A percentile compares a stretch with the other conserved stretches of the same genome.
Conservation (phyloP, 805 yeast species). For the Candida tibetensis region DNA sequence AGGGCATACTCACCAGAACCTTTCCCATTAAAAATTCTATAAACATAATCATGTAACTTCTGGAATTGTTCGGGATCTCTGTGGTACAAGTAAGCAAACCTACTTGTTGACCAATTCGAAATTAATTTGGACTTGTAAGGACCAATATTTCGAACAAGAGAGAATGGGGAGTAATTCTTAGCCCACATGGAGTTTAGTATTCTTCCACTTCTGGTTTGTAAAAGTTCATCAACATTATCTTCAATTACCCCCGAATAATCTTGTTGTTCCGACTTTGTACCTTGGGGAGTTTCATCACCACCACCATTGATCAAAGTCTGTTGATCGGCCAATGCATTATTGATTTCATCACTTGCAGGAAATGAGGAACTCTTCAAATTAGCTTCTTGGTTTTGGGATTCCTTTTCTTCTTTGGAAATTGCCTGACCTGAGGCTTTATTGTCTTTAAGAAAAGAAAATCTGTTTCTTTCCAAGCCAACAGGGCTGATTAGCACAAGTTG, state of each 20-base stretch:
- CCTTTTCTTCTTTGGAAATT: slow-evolving; percentile 9
- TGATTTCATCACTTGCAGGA: slow-evolving; percentile 12
- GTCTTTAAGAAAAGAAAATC: slow-evolving; percentile 21
- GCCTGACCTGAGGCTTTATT: slow-evolving; percentile 4
- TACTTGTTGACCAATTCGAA: slow-evolving; percentile 51
- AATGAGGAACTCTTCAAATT: slow-evolving; percentile 2
- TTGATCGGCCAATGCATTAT: slow-evolving; percentile 20
- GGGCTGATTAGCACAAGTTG: slow-evolving; percentile 42
- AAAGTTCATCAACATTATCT: slow-evolving; percentile 7
- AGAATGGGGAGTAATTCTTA: slow-evolving; percentile 52
- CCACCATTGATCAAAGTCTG: slow-evolving; percentile 30
- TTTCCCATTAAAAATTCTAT: slow-evolving; percentile 49
- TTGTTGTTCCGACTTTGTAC: neutral
- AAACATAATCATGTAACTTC: slow-evolving; percentile 53
- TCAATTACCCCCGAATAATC: slow-evolving; percentile 8
- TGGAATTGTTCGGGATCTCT: slow-evolving; percentile 31
- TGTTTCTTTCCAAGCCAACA: slow-evolving; percentile 41
- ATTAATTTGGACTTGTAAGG: slow-evolving; percentile 53
- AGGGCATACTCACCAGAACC: slow-evolving; percentile 68
- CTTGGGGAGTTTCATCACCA: slow-evolving; percentile 13
- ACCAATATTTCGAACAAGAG: slow-evolving; percentile 47
- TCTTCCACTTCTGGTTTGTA: slow-evolving; percentile 15
- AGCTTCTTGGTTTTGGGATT: slow-evolving; percentile 15
- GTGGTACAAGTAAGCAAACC: slow-evolving; percentile 42
- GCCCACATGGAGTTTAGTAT: slow-evolving; percentile 49